Conservation (phyloP, 306 rosid genomes). For the Elaeagnus macrophylla region DNA sequence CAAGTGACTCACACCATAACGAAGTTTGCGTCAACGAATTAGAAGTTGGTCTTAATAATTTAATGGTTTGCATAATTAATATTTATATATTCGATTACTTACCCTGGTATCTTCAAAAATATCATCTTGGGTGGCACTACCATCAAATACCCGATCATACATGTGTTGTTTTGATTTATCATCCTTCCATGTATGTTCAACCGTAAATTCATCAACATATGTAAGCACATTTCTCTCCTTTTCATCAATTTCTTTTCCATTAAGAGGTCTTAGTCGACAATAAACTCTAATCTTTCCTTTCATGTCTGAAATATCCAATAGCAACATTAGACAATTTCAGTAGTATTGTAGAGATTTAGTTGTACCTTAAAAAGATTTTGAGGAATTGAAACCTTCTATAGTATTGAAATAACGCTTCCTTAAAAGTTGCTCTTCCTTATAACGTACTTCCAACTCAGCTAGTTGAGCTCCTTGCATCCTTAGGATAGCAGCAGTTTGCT, state of each 20-base stretch:
- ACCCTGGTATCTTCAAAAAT: conserved; percentile 95
- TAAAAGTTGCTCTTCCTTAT: conserved; percentile 86
- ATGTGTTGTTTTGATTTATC: conserved; percentile 70
- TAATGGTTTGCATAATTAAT: conserved; percentile 4
- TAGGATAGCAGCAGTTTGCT: conserved; percentile 80
- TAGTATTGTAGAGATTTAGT: not conserved
- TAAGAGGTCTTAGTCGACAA: conserved; percentile 78
- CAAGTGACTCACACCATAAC: conserved; percentile 15
- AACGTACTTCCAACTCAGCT: conserved; percentile 80
- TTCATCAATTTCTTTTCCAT: conserved; percentile 56
- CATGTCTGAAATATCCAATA: conserved; percentile 60
- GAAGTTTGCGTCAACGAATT: conserved; percentile 1
- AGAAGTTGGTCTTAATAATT: not conserved
- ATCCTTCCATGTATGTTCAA: conserved; percentile 91
- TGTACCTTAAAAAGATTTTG: not conserved
- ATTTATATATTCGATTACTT: conserved; percentile 24
- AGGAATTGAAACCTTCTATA: conserved; percentile 63
- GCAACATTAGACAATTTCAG: conserved; percentile 1
- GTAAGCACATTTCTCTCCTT: conserved; percentile 40
- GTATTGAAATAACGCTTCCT: conserved; percentile 88
- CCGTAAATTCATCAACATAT: conserved; percentile 63
- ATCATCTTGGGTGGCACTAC: conserved; percentile 58
- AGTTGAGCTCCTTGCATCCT: conserved; percentile 92
- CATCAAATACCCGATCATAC: conserved; percentile 77
- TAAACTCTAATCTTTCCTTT: conserved; percentile 96